These are phyloP conservation scores for Globisporangium nodosum DNA, from an alignment of 352 stramenopile genomes.

Conservation along the genomic window DNA sequence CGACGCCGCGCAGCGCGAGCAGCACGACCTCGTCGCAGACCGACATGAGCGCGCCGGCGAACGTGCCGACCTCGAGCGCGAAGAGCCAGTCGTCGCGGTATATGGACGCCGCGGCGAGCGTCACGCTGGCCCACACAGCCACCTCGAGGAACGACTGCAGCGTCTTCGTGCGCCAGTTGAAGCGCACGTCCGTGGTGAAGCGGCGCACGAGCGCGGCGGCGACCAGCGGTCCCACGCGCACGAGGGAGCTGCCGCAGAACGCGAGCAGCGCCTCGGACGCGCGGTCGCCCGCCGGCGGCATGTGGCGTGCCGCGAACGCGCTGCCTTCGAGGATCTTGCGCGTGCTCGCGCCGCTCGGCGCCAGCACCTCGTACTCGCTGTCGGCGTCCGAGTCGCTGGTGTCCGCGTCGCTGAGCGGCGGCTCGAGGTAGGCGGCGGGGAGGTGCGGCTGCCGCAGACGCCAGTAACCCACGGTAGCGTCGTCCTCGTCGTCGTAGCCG, in stretches of 20 bases:
- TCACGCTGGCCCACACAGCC: conserved; percentile 66
- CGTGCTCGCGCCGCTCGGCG: conserved; percentile 19
- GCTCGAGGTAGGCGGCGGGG: background rate
- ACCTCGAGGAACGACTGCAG: conserved; percentile 82
- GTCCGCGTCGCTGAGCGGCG: conserved; percentile 1
- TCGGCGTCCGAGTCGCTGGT: conserved; percentile 1
- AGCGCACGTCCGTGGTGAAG: conserved; percentile 69
- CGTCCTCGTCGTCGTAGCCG: conserved; percentile 10
- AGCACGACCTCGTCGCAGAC: conserved; percentile 74
- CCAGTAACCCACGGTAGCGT: conserved; percentile 13
- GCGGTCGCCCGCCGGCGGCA: conserved; percentile 36
- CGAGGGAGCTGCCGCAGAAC: conserved; percentile 56
- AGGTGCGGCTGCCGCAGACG: conserved; percentile 5
- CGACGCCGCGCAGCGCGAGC: conserved; percentile 54
- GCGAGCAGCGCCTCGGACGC: conserved; percentile 48
- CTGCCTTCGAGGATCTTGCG: conserved; percentile 43
- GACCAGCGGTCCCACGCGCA: conserved; percentile 47
- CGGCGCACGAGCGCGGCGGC: conserved; percentile 42
- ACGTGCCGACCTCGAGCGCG: conserved; percentile 62
- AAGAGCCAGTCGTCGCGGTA: conserved; percentile 46
- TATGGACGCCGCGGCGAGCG: conserved; percentile 52
- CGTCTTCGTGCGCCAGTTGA: conserved; percentile 82
- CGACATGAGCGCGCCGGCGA: conserved; percentile 76
- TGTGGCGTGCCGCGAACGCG: conserved; percentile 47
- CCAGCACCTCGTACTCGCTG: conserved; percentile 16